phyloP scores from a whole-genome alignment of 345 rosid genomes.

The Cardamine resedifolia region DNA sequence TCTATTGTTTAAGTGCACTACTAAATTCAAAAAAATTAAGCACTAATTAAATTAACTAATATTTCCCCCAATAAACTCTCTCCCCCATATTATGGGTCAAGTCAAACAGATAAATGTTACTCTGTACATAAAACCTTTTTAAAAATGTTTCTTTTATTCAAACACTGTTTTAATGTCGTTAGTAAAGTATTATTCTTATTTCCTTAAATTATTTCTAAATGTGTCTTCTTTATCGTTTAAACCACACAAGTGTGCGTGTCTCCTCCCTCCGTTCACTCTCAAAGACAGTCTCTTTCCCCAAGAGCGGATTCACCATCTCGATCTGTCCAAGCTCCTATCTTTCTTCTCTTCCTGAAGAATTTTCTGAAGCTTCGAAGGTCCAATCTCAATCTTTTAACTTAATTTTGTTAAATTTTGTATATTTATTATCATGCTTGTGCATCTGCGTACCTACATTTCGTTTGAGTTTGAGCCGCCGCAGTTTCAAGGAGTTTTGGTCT shows the following conservation, averaged over 20 bases:
- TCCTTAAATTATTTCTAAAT: slow-evolving; percentile 11
- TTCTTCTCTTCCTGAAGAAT: slow-evolving; percentile 13
- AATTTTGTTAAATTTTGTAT: not conserved
- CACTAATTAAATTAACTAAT: slow-evolving; percentile 10
- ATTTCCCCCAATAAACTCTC: not conserved
- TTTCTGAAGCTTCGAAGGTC: slow-evolving; percentile 32
- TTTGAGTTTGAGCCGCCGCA: not conserved
- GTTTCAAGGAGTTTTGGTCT: not conserved
- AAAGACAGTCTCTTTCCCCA: slow-evolving; percentile 38
- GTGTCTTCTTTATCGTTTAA: slow-evolving; percentile 29
- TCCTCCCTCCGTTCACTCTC: slow-evolving; percentile 24
- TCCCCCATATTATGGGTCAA: slow-evolving; percentile 19
- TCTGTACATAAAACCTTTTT: not conserved
- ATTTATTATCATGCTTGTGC: slow-evolving; percentile 3
- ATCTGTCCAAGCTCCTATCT: slow-evolving; percentile 33
- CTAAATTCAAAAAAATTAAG: slow-evolving; percentile 2
- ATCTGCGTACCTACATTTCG: slow-evolving; percentile 27
- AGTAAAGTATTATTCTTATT: not conserved
- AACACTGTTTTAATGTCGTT: slow-evolving; percentile 32
- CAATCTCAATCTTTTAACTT: not conserved
- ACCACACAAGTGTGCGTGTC: slow-evolving; percentile 22
- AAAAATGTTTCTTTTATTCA: not conserved
- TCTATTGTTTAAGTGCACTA: slow-evolving; percentile 21
- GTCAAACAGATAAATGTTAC: slow-evolving; percentile 15
- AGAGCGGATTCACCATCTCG: slow-evolving; percentile 35